Percentiles rank a stretch among this genome's conserved stretches.
Evolutionary conservation across 2,329 filamentous ascomycete species (phyloP).

Genomic region (Seiridium cupressi): DNA sequence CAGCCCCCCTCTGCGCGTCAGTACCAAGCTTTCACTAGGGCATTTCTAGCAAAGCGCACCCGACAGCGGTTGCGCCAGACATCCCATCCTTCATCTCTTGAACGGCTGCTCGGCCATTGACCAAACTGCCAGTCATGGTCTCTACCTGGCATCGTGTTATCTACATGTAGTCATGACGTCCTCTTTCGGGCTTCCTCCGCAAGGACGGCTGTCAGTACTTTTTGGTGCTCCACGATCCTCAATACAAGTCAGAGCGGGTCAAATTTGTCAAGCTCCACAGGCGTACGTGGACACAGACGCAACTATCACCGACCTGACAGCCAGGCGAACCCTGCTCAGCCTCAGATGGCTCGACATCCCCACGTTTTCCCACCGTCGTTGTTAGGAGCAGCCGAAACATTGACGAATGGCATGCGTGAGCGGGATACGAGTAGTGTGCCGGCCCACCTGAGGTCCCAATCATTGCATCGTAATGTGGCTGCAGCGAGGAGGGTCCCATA

Average conservation of each 20-base stretch:
- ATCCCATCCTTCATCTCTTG: too few species aligned
- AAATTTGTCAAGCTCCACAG: constrained; percentile 6
- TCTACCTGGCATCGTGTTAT: too few species aligned
- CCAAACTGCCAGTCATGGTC: too few species aligned
- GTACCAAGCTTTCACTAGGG: too few species aligned
- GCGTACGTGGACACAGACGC: constrained; percentile 6
- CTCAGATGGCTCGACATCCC: background rate
- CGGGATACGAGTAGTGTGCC: background rate
- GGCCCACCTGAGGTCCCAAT: background rate
- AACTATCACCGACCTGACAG: background rate
- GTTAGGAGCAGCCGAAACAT: background rate
- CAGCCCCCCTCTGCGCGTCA: too few species aligned
- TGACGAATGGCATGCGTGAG: background rate
- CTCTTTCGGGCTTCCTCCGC: background rate
- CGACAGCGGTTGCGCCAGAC: too few species aligned
- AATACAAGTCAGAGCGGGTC: background rate
- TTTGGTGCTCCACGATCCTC: background rate
- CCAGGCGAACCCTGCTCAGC: constrained; percentile 2
- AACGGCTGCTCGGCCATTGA: too few species aligned
- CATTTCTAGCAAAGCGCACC: too few species aligned
- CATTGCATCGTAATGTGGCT: background rate
- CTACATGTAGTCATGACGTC: background rate
- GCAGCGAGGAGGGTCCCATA: background rate
- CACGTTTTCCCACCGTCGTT: background rate
- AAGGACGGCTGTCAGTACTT: background rate